Conservation (phyloP, 768 basidiomycete species). For the Suillus ampliporus region DNA sequence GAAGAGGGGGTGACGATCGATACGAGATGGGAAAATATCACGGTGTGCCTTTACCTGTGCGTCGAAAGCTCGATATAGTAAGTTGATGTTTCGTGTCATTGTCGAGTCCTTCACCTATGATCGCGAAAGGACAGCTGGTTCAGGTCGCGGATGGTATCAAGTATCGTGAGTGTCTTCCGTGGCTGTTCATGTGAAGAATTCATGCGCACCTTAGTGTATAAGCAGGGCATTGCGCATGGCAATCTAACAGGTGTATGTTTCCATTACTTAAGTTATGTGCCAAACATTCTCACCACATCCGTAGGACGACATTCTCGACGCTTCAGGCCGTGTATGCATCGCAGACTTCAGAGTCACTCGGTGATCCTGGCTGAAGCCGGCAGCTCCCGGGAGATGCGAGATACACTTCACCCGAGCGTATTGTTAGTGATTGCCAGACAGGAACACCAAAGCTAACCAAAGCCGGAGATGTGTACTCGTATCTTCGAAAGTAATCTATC, state of each 20-base stretch:
- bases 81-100: not conserved
- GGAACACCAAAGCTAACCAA: not conserved
- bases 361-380: not conserved
- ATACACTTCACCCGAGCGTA: not conserved
- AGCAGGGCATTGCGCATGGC: not conserved
- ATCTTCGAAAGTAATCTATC: slow-evolving; percentile 29
- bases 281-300: not conserved
- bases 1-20: slow-evolving; percentile 15
- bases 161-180: not conserved
- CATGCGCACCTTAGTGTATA: not conserved
- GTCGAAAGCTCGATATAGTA: not conserved
- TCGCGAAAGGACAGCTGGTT: not conserved
- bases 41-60: slow-evolving; percentile 44
- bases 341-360: not conserved
- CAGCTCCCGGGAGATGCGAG: not conserved
- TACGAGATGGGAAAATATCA: slow-evolving; percentile 45
- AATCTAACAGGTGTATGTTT: slow-evolving; percentile 1
- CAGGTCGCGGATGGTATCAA: not conserved
- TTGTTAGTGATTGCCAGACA: no score
- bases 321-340: not conserved
- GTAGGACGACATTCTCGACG: not conserved
- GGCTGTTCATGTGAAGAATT: not conserved
- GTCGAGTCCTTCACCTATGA: not conserved
- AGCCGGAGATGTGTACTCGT: slow-evolving; percentile 6
- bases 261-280: not conserved